Evolutionary conservation across 169 alveolate genomes (phyloP).

Genomic region (Amoebophrya sp.): DNA sequence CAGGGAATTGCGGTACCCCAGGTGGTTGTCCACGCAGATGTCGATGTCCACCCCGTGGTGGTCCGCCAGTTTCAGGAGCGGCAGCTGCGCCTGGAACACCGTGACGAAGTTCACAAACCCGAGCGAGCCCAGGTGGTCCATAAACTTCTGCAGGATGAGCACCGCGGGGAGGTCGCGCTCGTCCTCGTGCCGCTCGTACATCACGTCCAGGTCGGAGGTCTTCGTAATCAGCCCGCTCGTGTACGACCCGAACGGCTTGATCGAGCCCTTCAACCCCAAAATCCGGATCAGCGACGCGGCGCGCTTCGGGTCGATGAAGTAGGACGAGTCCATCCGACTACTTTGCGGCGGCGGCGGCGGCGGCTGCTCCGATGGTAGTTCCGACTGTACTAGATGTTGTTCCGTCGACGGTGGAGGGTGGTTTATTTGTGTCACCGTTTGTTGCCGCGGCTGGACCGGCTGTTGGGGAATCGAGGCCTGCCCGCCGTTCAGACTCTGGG

Average conservation of each 20-base stretch:
- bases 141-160: background rate
- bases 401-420: background rate
- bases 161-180: background rate
- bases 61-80: background rate
- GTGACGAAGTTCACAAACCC: background rate
- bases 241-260: background rate
- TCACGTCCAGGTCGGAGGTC: background rate
- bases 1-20: background rate
- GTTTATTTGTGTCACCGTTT: background rate
- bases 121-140: background rate
- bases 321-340: background rate
- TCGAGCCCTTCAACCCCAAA: background rate
- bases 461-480: background rate
- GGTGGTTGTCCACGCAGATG: background rate
- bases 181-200: background rate
- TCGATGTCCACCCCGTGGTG: background rate
- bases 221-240: background rate
- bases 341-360: background rate
- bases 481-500: no score
- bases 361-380: background rate
- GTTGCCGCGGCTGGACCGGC: background rate
- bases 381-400: background rate
- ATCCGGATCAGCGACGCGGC: background rate
- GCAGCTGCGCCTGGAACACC: background rate
- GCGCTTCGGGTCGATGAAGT: background rate